Evolutionary conservation across 164 flowering plant genomes (phyloP), one percentile per base, ranked within the genome.

Genomic region (Houttuynia cordata): DNA sequence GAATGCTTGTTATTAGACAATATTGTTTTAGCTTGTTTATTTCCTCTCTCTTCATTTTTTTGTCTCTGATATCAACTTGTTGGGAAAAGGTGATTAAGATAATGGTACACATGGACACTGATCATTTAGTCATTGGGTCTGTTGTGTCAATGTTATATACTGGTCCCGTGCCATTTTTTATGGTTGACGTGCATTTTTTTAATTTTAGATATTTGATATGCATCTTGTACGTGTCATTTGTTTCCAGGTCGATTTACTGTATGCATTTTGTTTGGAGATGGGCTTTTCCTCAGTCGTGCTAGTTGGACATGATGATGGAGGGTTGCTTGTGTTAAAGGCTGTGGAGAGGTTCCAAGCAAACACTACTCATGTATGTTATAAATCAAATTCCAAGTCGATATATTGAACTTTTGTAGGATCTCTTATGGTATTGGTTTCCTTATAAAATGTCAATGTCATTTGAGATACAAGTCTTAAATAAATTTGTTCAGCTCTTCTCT

Each of bases 271-370:
- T 69, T 72, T 70, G 66, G 88, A 81, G 70, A 84, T 92, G 95
- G 87, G 93, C 21, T 85, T 92, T 81, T 77, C 95, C 70, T 85
- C 96, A 8, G 96, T 92, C 53, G 76, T 89, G 30, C 88, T 92
- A 61, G 82, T 92, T 73, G 98, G 98, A 24, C 98, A 92, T 73
- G 98, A 92, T 74, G 98, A 92, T 72, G 98, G 98, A 53, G 98
- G 96, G 23, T 64, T 87, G 58, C 85, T 92, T 79, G 95, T 82
- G 20, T 62, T 92, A 61, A 87, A 74, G 76, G 95, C 96, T 76
- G 93, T 82, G 24, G 78, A 89, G 67, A 81, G 74, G 72, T 72
- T 78, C 23, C 79, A 67, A 61, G 60, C 76, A 65, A 66, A 56
- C 68, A 64, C 82, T 59, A 59, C 45, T 53, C 75, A 76, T 71